Evolutionary conservation across 192 early-diverging fungal species (phyloP).

Genomic region (Coemansia sp.): DNA sequence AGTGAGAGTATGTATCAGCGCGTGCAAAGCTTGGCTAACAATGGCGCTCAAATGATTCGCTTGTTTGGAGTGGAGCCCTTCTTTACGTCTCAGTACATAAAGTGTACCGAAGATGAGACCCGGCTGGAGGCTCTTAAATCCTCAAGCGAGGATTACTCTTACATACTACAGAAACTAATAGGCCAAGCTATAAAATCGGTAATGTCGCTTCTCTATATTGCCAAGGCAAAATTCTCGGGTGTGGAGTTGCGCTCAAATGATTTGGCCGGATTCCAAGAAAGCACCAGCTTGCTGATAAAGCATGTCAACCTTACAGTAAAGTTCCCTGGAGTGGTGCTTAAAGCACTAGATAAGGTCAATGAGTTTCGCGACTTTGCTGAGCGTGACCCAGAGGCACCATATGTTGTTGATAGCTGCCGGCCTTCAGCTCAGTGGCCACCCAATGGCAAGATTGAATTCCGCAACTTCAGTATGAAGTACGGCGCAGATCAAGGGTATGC

Average conservation of each 20-base stretch:
- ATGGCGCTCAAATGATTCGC: constrained; percentile 57
- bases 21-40: neutral
- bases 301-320: neutral
- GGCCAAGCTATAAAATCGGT: neutral
- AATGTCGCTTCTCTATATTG: neutral
- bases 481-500: constrained; percentile 15
- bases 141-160: neutral
- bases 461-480: constrained; percentile 28
- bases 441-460: constrained; percentile 27
- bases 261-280: constrained; percentile 1
- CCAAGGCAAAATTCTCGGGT: neutral
- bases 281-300: neutral
- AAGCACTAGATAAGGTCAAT: neutral
- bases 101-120: constrained; percentile 62
- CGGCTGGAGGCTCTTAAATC: constrained; percentile 10
- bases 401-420: neutral
- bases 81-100: constrained; percentile 56
- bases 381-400: constrained; percentile 11
- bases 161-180: neutral
- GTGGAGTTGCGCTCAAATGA: neutral
- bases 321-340: neutral
- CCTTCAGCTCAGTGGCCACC: constrained; percentile 24
- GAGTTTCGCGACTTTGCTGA: neutral
- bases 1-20: neutral
- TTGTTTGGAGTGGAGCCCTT: constrained; percentile 55